phyloP scores from a whole-genome alignment of 805 yeast genomes.

The Sugiyamaella floridensis region DNA sequence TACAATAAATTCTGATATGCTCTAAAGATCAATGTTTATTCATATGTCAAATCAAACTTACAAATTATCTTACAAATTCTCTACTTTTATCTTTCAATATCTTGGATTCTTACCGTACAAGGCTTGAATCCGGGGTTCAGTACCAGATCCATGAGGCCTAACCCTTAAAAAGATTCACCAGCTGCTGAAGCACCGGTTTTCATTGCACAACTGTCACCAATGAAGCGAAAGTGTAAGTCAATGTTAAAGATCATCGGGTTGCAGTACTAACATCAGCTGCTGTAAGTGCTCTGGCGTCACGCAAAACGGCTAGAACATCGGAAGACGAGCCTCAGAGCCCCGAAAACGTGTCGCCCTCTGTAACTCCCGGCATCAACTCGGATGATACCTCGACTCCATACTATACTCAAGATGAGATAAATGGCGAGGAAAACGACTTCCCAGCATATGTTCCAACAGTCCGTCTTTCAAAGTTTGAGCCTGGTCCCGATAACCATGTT shows the following conservation, averaged over 20 bases:
- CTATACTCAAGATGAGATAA: neutral
- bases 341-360: neutral
- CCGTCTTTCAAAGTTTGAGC: neutral
- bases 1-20: no score
- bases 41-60: no score
- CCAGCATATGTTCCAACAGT: neutral
- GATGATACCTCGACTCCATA: neutral
- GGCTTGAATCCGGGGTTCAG: neutral
- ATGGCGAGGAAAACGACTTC: neutral
- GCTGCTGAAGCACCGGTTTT: neutral
- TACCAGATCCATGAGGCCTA: neutral
- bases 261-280: slow-evolving; percentile 4
- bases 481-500: neutral
- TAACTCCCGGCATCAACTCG: neutral
- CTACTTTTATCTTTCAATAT: no score
- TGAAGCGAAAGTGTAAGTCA: slow-evolving; percentile 7
- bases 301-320: neutral
- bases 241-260: no score
- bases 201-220: neutral
- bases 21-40: no score
- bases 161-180: neutral
- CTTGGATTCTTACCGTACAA: no score
- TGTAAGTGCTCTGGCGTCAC: slow-evolving; percentile 7
- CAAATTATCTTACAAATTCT: no score
- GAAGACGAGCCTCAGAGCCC: neutral